phyloP scores from a whole-genome alignment of 2,329 filamentous ascomycete genomes.

The Pseudogymnoascus sp. region DNA sequence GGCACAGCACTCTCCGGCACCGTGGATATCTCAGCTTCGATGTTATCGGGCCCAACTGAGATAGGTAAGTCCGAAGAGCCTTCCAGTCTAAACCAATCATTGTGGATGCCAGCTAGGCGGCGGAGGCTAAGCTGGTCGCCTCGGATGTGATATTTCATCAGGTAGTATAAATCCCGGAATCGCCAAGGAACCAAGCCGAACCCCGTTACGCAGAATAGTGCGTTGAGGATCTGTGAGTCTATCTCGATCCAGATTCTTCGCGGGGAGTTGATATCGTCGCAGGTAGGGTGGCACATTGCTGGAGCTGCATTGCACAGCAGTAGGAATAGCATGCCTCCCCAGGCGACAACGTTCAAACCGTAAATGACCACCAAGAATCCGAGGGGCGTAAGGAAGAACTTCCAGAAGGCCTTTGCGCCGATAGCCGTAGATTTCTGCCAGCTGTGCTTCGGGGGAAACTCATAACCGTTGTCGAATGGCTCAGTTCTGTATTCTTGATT shows the following conservation, averaged over 20 bases:
- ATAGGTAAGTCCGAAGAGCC: conserved; percentile 54
- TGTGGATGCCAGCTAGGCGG: conserved; percentile 65
- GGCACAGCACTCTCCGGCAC: conserved; percentile 47
- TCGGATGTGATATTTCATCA: conserved; percentile 55
- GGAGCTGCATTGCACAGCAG: conserved; percentile 69
- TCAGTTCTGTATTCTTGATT: conserved; percentile 22
- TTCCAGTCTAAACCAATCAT: conserved; percentile 66
- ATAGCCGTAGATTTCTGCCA: conserved; percentile 53
- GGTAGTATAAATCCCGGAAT: conserved; percentile 70
- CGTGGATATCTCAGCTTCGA: conserved; percentile 34
- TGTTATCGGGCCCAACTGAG: conserved; percentile 45
- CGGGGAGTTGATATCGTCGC: conserved; percentile 66
- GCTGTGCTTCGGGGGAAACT: conserved; percentile 55
- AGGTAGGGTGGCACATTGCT: conserved; percentile 64
- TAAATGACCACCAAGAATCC: conserved; percentile 76
- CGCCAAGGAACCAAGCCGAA: conserved; percentile 83
- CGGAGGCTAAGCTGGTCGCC: conserved; percentile 52
- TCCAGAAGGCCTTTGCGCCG: conserved; percentile 56
- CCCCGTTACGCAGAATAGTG: conserved; percentile 78
- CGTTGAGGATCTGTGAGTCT: conserved; percentile 76
- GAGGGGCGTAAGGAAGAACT: conserved; percentile 66
- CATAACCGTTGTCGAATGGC: conserved; percentile 56
- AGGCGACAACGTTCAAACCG: conserved; percentile 74
- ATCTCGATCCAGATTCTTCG: conserved; percentile 81
- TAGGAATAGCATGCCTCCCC: conserved; percentile 87